Evolutionary conservation across 352 stramenopile species (phyloP), one percentile per base, ranked within the genome.

Genomic region (Phytophthora podocarpi): DNA sequence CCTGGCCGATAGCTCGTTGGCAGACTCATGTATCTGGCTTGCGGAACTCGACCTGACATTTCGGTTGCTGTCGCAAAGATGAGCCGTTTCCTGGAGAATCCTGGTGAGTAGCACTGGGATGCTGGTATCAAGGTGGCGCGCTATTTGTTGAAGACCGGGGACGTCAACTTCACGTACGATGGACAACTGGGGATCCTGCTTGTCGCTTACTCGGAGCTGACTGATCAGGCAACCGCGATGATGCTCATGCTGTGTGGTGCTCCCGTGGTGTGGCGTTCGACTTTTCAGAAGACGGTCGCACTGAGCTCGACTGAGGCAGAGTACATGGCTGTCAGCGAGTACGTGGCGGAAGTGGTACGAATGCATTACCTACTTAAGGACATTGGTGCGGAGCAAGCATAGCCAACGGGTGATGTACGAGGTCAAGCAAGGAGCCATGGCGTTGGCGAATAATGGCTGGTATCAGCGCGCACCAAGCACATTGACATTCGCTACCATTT

Each of bases 241-340:
- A 24, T 55, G 31, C 39, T 70, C 16, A 48, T 71, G 47, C 24
- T 60, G 36, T 61, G 45, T 36, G 54, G 49, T 31, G 48, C 31
- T 35, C 50, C 61, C 1, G 61, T 72, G 35, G 24, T 65, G 4
- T 72, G 32, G 41, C 15, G 48, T 2, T 52, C 53, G 23, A 50
- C 45, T 0, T 65, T 62, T 23, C 64, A 74, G 50, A 62, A 58
- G 28, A 70, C 49, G 2, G 57, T 70, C 5, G 43, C 50, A 10
- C 42, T 76, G 1, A 73, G 58, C 31, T 59, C 52, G 20, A 61
- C 62, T 26, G 56, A 72, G 47, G 63, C 56, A 8, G 57, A 76
- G 40, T 72, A 69, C 50, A 72, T 72, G 56, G 56, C 45, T 18
- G 23, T 76, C 15, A 56, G 26, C 36, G 39, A 57, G 10, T 72